A percentile compares a stretch with the other conserved stretches of the same genome.
phyloP scores from a whole-genome alignment of 257 asterid genomes.

The Leptodermis oblonga region DNA sequence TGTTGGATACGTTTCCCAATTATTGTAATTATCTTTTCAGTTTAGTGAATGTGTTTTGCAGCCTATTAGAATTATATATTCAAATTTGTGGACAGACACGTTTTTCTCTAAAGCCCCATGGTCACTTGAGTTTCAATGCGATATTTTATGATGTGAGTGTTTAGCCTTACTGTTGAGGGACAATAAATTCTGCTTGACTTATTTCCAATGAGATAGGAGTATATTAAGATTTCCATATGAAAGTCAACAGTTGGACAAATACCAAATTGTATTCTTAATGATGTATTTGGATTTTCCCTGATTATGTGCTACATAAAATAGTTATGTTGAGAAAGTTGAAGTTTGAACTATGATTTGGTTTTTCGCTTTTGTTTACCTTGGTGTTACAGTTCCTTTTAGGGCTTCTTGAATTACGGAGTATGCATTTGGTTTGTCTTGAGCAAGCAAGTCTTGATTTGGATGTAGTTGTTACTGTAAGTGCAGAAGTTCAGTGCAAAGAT shows the following conservation, averaged over 20 bases:
- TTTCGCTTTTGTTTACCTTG: neutral
- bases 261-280: no score
- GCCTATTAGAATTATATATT: no score
- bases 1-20: no score
- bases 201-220: neutral
- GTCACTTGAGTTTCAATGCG: neutral
- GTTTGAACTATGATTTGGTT: neutral
- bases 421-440: conserved; percentile 5
- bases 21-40: no score
- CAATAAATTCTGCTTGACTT: neutral
- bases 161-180: neutral
- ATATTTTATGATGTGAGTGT: neutral
- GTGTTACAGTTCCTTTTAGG: neutral
- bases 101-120: no score
- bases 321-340: neutral
- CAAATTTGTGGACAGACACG: no score
- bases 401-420: neutral
- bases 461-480: neutral
- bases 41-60: no score
- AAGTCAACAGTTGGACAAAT: neutral
- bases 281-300: neutral
- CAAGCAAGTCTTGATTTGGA: neutral
- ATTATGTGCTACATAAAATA: neutral
- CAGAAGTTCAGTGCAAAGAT: neutral
- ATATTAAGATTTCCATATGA: no score